Base-by-base conservation (phyloP, 2,329 filamentous ascomycete species). In the Hymenoscyphus repandus region DNA sequence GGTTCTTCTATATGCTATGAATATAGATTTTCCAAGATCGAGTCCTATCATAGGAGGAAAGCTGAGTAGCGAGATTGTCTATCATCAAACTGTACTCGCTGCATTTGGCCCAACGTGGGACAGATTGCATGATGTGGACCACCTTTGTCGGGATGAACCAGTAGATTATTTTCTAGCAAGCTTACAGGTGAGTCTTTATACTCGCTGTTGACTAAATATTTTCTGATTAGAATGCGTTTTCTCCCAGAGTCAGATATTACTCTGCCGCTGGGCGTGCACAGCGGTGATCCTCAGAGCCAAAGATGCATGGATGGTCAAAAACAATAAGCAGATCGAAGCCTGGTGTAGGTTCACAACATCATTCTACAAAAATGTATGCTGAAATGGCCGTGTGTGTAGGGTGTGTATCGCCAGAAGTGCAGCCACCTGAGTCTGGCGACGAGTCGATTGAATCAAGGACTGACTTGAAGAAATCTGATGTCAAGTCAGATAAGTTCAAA, bases 11-110 rank as follows among this genome's bases (percentile, higher is more conserved):
- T 54, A 55, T 39, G 57, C 57, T 33, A 40, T 64, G 52, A 66
- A 66, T 45, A 36, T 63, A 15, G 53, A 56, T 36, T 51, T 68
- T 30, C 61, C 65, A 15, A 54, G 52, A 42, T 51, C 62, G 13
- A 66, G 64, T 48, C 64, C 62, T 13, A 47, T 61, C 6, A 58
- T 68, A 45, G 58, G 55, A 18, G 58, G 52, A 22, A 65, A 64
- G 27, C 34, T 68, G n/a, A 63, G 59, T 49, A 62, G 60, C 46
- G 41, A 55, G 10, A 47, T 42, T 20, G 46, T 64, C 15, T 67
- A 64, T 39, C 54, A 45, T 20, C 41, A 57, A 20, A 60, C 56
- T 1, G 49, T 66, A 32, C 47, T 60, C 42, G 41, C 47, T 22
- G 58, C 55, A n/a, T 67, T 67, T 52, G 54, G 53, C 12, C 46